Percentiles rank a stretch among this genome's conserved stretches.
phyloP scores from a whole-genome alignment of 2,329 filamentous ascomycete species.

The Lasiodiplodia sp. region DNA sequence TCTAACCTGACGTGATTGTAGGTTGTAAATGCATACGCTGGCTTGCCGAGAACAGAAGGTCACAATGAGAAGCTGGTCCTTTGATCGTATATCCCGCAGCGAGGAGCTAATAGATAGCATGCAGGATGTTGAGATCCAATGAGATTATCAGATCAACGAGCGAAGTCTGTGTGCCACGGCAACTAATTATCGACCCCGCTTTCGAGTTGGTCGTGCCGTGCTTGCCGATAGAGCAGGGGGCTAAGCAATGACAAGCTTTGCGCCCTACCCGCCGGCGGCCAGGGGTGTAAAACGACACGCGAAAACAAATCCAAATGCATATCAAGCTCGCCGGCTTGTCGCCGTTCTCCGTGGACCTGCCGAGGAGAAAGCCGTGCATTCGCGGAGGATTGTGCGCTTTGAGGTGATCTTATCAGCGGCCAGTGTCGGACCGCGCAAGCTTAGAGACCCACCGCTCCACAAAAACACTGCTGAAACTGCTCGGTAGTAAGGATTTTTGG shows the following conservation, averaged over 20 bases:
- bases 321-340: not conserved
- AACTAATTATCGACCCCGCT: conserved; percentile 6
- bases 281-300: not conserved
- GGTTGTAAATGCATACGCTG: not conserved
- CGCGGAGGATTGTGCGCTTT: not conserved
- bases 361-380: conserved; percentile 3
- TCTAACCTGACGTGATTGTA: not conserved
- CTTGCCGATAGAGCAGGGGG: conserved; percentile 7
- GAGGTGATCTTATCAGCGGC: conserved; percentile 10
- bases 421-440: conserved; percentile 19
- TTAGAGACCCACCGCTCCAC: conserved; percentile 13
- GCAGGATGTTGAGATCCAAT: too few relatives aligned
- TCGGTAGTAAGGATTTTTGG: not conserved
- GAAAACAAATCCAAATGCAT: not conserved
- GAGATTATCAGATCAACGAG: too few relatives aligned
- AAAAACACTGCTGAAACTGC: conserved; percentile 4
- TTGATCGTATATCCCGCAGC: too few relatives aligned
- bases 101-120: too few relatives aligned
- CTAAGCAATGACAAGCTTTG: conserved; percentile 24
- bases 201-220: not conserved
- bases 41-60: too few relatives aligned
- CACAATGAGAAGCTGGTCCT: too few relatives aligned
- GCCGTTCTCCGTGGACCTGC: conserved; percentile 10
- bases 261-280: conserved; percentile 15
- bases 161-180: not conserved